phyloP scores from a whole-genome alignment of 768 basidiomycete genomes.

The Russula dissimulans region DNA sequence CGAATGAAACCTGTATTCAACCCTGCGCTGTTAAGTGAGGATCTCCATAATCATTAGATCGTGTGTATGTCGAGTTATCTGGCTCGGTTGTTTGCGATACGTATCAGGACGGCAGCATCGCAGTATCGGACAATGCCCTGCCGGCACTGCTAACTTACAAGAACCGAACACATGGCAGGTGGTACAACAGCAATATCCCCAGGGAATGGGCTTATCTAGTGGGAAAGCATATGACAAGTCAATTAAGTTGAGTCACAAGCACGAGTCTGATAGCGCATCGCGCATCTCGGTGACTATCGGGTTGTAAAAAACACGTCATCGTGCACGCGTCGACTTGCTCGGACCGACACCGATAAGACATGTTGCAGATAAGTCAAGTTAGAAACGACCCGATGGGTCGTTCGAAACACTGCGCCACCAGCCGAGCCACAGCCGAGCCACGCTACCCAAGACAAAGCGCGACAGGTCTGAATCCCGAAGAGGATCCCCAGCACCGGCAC shows the following conservation, averaged over 20 bases:
- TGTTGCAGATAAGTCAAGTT: neutral
- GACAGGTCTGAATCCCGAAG: neutral
- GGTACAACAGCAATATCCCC: neutral
- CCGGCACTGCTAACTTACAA: neutral
- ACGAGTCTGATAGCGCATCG: neutral
- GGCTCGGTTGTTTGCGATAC: neutral
- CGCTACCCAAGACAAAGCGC: neutral
- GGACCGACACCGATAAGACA: neutral
- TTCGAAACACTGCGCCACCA: neutral
- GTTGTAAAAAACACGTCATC: neutral
- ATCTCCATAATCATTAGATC: neutral
- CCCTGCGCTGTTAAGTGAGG: neutral
- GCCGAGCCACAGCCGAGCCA: neutral
- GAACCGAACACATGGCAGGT: neutral
- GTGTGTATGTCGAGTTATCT: neutral
- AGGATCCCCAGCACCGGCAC: neutral
- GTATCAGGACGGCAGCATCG: neutral
- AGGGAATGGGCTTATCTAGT: neutral
- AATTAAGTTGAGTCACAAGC: neutral
- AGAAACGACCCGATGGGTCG: neutral
- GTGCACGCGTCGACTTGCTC: neutral
- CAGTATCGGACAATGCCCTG: neutral
- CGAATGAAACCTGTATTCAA: neutral
- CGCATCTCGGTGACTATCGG: too few species aligned
- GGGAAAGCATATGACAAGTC: neutral